These are phyloP conservation scores for Ceratobasidium sp. DNA, from an alignment of 1,284 basidiomycete species.

Conservation along the genomic window DNA sequence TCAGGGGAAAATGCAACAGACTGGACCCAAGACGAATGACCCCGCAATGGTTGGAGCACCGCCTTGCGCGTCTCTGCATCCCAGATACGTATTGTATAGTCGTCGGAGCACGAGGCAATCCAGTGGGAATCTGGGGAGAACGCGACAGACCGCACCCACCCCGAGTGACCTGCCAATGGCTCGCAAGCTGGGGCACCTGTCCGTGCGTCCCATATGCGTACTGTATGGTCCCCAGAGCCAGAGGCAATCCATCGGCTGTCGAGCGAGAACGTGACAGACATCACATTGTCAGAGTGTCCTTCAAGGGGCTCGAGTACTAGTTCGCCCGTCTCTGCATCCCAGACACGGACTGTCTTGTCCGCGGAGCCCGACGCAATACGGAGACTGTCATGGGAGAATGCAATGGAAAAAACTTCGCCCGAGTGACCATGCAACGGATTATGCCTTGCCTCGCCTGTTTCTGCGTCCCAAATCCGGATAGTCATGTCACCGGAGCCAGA, in stretches of 20 bases:
- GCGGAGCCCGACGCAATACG: conserved; percentile 25
- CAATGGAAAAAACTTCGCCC: background rate
- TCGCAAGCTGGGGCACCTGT: background rate
- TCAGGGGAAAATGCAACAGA: conserved; percentile 34
- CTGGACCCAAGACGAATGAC: conserved; percentile 4
- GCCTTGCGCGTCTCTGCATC: conserved; percentile 6
- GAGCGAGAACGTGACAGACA: conserved; percentile 29
- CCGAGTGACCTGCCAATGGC: background rate
- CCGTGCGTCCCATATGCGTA: conserved; percentile 35
- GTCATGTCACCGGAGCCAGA: conserved; percentile 19
- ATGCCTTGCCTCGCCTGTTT: background rate
- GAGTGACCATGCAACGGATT: conserved; percentile 12
- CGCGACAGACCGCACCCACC: background rate
- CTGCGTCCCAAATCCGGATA: conserved; percentile 38
- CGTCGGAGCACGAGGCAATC: conserved; percentile 12
- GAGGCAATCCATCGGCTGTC: no score
- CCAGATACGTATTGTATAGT: conserved; percentile 39
- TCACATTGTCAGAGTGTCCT: background rate
- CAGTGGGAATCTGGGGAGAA: conserved; percentile 36
- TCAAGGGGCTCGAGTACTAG: background rate
- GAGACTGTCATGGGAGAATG: conserved; percentile 29
- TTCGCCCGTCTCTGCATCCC: background rate
- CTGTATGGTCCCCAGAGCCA: background rate
- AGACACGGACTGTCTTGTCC: conserved; percentile 11
- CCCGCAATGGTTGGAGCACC: background rate